Evolutionary conservation across 139 green algal genomes (phyloP), one percentile per base, ranked within the genome.

Genomic region (Chlamydomonas applanata): DNA sequence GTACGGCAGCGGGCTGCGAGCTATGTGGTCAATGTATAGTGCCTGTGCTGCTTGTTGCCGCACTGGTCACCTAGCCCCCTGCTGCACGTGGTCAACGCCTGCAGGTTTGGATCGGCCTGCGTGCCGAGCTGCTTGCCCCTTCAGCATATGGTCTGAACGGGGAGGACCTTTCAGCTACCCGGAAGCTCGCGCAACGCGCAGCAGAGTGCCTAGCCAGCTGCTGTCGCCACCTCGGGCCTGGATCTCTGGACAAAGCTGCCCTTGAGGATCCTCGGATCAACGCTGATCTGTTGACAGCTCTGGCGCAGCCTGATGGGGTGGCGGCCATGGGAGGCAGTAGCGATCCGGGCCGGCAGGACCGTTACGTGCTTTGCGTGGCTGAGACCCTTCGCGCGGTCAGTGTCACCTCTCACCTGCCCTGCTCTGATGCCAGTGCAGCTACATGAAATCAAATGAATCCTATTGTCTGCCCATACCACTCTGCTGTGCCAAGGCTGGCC

Each of bases 21-120:
- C n/a, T n/a, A n/a, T n/a, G n/a, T n/a, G n/a, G n/a, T n/a, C n/a
- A n/a, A n/a, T n/a, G n/a, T n/a, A n/a, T n/a, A n/a, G n/a, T n/a
- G n/a, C n/a, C n/a, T n/a, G n/a, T n/a, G n/a, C n/a, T n/a, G n/a
- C n/a, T n/a, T n/a, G n/a, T n/a, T n/a, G n/a, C n/a, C n/a, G n/a
- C n/a, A n/a, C n/a, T n/a, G n/a, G n/a, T n/a, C n/a, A n/a, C n/a
- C n/a, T n/a, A n/a, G n/a, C n/a, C n/a, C n/a, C n/a, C n/a, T n/a
- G n/a, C n/a, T n/a, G n/a, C n/a, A n/a, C n/a, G n/a, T n/a, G n/a
- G n/a, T 49, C 25, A 27, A 16, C 62, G 3, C 14, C 3, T 59
- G 65, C 65, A 72, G 67, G 45, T 73, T 30, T 73, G 67, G 67
- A 9, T n/a, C n/a, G 67, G 40, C 5, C 67, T 73, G 46, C 67